These are phyloP conservation scores for Podospora comata DNA, from an alignment of 495 filamentous ascomycete species.

Conservation along the genomic window DNA sequence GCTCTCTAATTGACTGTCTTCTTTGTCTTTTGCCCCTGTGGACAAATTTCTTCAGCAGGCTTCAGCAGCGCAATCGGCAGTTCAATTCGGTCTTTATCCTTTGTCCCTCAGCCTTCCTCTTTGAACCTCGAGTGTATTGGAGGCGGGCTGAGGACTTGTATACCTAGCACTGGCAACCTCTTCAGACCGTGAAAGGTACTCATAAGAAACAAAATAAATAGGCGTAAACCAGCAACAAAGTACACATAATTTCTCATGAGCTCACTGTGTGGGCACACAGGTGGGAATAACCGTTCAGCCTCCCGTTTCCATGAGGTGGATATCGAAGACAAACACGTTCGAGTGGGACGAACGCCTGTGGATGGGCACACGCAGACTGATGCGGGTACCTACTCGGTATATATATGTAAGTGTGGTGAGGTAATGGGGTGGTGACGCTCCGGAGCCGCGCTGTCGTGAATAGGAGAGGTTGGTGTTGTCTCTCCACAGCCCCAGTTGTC, in stretches of 20 bases:
- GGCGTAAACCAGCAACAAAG: no score
- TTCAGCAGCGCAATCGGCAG: background rate
- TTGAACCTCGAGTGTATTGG: background rate
- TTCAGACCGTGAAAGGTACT: no score
- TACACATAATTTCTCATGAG: no score
- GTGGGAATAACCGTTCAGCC: background rate
- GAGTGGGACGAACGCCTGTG: background rate
- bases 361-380: background rate
- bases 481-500: background rate
- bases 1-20: background rate
- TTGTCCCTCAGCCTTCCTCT: background rate
- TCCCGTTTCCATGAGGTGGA: background rate
- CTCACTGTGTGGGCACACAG: background rate
- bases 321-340: background rate
- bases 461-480: background rate
- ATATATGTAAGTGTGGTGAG: background rate
- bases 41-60: conserved; percentile 1
- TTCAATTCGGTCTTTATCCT: background rate
- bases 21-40: conserved; percentile 7
- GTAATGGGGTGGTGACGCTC: background rate
- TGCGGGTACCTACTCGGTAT: background rate
- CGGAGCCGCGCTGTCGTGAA: background rate
- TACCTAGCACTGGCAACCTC: no score
- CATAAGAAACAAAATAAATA: no score
- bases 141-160: no score